Evolutionary conservation across 2,329 filamentous ascomycete genomes (phyloP).

Genomic region (Xylariaceae sp.): DNA sequence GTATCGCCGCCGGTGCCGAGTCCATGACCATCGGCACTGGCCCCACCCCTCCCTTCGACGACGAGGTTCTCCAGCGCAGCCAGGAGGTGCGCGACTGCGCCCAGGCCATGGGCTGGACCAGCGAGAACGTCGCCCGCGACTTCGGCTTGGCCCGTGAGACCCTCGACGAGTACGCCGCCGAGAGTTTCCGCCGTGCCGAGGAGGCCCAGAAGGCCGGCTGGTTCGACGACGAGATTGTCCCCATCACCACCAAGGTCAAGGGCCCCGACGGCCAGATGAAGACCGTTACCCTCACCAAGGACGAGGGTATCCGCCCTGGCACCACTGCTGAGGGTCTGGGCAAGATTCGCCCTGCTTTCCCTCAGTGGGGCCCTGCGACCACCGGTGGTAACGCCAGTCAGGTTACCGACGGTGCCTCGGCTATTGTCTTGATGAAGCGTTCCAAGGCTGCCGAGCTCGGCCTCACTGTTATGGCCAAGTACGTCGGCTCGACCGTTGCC

Average conservation of each 20-base stretch:
- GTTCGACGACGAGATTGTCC: slow-evolving; percentile 91
- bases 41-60: slow-evolving; percentile 69
- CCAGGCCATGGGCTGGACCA: slow-evolving; percentile 97
- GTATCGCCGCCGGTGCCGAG: slow-evolving; percentile 84
- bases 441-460: slow-evolving; percentile 79
- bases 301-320: slow-evolving; percentile 86
- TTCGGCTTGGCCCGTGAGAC: slow-evolving; percentile 75
- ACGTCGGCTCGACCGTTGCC: slow-evolving; percentile 83
- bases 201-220: slow-evolving; percentile 82
- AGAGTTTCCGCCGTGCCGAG: slow-evolving; percentile 85
- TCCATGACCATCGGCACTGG: slow-evolving; percentile 75
- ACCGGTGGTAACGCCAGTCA: slow-evolving; percentile 94
- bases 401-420: slow-evolving; percentile 88
- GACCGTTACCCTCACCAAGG: slow-evolving; percentile 71
- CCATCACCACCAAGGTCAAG: slow-evolving; percentile 76
- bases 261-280: slow-evolving; percentile 75
- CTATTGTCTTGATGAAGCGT: slow-evolving; percentile 89
- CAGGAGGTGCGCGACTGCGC: slow-evolving; percentile 81
- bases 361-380: slow-evolving; percentile 77
- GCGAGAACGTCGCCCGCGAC: slow-evolving; percentile 89
- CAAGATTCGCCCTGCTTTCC: slow-evolving; percentile 88
- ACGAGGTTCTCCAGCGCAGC: slow-evolving; percentile 62
- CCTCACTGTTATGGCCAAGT: slow-evolving; percentile 92
- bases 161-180: slow-evolving; percentile 81
- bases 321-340: slow-evolving; percentile 76